Evolutionary conservation across 1,139 yeast species (phyloP), one percentile per base, ranked within the genome.

Genomic region (Oligophagozyma castellii): DNA sequence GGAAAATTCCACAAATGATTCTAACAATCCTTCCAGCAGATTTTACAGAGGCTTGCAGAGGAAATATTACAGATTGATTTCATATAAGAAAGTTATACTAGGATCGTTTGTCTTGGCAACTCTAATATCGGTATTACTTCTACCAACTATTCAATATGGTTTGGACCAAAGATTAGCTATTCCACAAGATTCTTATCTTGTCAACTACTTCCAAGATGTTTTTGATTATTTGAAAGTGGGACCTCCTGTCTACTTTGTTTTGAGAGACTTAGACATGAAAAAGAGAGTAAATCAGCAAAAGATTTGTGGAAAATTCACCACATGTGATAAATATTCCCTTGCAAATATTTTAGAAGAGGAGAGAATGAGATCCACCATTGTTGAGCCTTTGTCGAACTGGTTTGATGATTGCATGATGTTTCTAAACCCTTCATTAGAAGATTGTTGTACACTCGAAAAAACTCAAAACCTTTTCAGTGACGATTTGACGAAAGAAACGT

Each of bases 351-450:
- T 89, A 26, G 94, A 84, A 43, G 92, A 81, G 50, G 98, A 89
- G 48, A 68, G 78, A 32, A 70, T 73, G 37, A 58, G 95, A 27
- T 61, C 73, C 0, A 75, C 77, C 8, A 64, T 89, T 26, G 66
- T 69, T 2, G 92, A 80, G 28, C 95, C 96, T 0, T 70, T 83
- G 2, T 73, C 95, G 1, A 77, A 78, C 43, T 89, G 96, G 96
- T 59, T 84, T 30, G 98, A 89, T 53, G 96, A 89, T 48, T 86
- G 72, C 48, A 63, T 89, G 38, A 67, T 73, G 27, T 89, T 92
- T 79, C 58, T 86, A 36, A 84, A 84, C 46, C 98, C 98, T 0
- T 69, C 68, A 26, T 61, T 86, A 30, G 92, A 77, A 40, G 78
- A 79, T 41, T 89, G 98, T 54, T 89, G 96, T 47, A 61, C 93